These are phyloP conservation scores for Penicillium sp. DNA, from an alignment of 2,329 filamentous ascomycete genomes.

Conservation along the genomic window DNA sequence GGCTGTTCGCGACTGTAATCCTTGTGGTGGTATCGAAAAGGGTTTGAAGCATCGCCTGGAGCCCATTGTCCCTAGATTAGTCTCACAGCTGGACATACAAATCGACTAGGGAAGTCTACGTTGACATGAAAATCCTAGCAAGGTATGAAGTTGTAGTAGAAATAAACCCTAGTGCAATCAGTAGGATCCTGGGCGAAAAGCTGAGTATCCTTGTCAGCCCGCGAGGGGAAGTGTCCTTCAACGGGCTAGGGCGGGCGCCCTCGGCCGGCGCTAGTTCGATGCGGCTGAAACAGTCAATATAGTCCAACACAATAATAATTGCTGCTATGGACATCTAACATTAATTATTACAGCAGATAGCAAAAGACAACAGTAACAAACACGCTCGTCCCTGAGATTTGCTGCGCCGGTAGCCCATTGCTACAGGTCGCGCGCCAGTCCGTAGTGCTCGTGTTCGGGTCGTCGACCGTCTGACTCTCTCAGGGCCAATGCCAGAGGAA, in stretches of 20 bases:
- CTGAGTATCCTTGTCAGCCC: not conserved
- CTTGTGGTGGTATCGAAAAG: not conserved
- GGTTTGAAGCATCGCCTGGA: not conserved
- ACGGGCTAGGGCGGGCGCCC: not conserved
- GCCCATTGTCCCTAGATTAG: not conserved
- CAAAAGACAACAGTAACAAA: slow-evolving; percentile 14
- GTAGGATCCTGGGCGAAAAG: not conserved
- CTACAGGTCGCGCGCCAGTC: slow-evolving; percentile 4
- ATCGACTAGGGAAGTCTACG: not conserved
- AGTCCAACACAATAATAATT: not conserved
- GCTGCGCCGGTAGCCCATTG: not conserved
- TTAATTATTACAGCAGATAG: slow-evolving; percentile 31
- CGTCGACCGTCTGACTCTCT: slow-evolving; percentile 17
- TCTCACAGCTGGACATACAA: not conserved
- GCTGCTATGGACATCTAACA: slow-evolving; percentile 26
- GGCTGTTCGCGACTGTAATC: not conserved
- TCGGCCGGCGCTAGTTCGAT: not conserved
- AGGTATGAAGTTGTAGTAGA: not conserved
- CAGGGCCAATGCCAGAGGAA: not conserved
- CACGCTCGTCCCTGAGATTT: not conserved
- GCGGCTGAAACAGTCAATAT: not conserved
- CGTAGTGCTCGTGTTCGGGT: slow-evolving; percentile 21
- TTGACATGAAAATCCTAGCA: not conserved
- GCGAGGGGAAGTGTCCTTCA: not conserved
- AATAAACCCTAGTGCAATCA: not conserved